phyloP scores from a whole-genome alignment of 2,329 filamentous ascomycete species.

The Fonsecaea multimorphosa region DNA sequence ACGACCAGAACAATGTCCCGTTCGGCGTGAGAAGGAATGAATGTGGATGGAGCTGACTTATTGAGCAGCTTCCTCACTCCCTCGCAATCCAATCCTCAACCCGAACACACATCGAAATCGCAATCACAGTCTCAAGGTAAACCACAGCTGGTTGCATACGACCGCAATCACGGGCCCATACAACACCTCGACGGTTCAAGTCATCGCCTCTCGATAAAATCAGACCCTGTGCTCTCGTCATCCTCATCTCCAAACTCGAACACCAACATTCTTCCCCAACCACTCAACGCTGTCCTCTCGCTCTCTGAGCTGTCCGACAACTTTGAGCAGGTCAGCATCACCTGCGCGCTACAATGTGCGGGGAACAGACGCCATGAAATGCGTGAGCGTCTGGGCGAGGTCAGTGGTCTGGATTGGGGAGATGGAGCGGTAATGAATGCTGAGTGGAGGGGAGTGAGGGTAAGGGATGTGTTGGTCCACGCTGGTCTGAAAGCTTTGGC shows the following conservation, averaged over 20 bases:
- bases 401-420: slow-evolving; percentile 65
- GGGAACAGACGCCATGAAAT: slow-evolving; percentile 67
- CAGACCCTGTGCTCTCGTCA: background rate
- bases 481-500: background rate
- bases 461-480: slow-evolving; percentile 58
- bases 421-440: slow-evolving; percentile 68
- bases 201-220: slow-evolving; percentile 51
- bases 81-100: background rate
- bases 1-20: background rate
- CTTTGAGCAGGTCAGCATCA: slow-evolving; percentile 41
- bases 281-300: background rate
- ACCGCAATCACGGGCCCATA: slow-evolving; percentile 63
- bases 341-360: slow-evolving; percentile 64
- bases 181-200: slow-evolving; percentile 46
- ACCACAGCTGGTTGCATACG: slow-evolving; percentile 48
- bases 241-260: background rate
- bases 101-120: too few species aligned
- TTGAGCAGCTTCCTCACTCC: slow-evolving; percentile 11
- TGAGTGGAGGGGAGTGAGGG: slow-evolving; percentile 60
- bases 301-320: background rate
- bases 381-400: slow-evolving; percentile 65
- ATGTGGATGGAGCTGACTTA: background rate
- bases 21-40: background rate
- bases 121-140: background rate
- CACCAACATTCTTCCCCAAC: background rate